phyloP scores from a whole-genome alignment of 2,329 filamentous ascomycete genomes.

The Colletotrichum phormii region DNA sequence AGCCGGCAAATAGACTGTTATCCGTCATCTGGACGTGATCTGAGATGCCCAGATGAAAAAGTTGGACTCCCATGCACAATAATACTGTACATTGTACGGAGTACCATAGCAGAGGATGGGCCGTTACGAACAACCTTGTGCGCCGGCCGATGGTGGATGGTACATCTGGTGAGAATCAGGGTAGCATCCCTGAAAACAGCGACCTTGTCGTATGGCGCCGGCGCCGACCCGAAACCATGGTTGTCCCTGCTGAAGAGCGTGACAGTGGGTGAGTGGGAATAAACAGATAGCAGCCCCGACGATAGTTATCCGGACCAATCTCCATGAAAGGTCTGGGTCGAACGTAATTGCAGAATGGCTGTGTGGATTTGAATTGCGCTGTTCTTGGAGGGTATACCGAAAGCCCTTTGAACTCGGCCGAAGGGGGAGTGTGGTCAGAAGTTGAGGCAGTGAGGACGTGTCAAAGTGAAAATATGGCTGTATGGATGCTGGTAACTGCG shows the following conservation, averaged over 20 bases:
- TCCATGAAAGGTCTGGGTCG: not conserved
- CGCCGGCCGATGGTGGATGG: not conserved
- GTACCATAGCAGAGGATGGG: not conserved
- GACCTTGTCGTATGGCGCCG: slow-evolving; percentile 19
- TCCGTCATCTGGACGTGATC: not conserved
- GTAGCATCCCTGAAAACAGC: slow-evolving; percentile 12
- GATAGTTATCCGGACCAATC: not conserved
- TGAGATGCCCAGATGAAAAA: not conserved
- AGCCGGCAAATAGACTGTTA: not conserved
- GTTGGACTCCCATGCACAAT: not conserved
- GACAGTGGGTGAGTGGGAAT: not conserved
- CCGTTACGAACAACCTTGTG: not conserved
- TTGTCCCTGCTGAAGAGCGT: slow-evolving; percentile 15
- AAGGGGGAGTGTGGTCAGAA: not conserved
- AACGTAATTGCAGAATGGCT: not conserved
- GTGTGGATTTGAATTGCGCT: not conserved
- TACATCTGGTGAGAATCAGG: slow-evolving; percentile 7
- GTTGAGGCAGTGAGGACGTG: not conserved
- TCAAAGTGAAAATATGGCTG: too few species aligned
- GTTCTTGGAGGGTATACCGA: not conserved
- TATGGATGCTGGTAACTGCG: too few species aligned
- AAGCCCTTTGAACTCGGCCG: not conserved
- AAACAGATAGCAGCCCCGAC: not conserved
- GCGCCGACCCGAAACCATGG: slow-evolving; percentile 19
- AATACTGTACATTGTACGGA: not conserved